Percentiles rank a stretch among this genome's conserved stretches.
These are phyloP conservation scores for Clausena lansium DNA, from an alignment of 345 rosid species.

Conservation along the genomic window DNA sequence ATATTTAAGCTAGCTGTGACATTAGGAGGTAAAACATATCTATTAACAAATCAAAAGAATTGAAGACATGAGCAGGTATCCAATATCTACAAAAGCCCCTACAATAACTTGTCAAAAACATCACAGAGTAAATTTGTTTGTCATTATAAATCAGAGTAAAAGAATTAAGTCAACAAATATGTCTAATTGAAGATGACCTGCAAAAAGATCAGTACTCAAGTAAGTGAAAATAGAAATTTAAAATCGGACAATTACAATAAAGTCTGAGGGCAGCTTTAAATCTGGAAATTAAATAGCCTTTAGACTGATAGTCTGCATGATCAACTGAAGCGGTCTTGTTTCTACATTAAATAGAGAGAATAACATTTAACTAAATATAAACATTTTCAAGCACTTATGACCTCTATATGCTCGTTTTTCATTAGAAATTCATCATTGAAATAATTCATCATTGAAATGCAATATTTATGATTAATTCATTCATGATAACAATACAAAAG, in stretches of 20 bases:
- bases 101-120: neutral
- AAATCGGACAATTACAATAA: neutral
- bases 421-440: neutral
- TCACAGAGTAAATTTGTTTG: neutral
- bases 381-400: neutral
- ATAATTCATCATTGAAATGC: neutral
- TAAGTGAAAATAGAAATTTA: neutral
- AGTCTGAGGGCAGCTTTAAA: neutral
- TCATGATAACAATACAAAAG: neutral
- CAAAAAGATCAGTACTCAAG: neutral
- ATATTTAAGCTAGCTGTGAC: neutral
- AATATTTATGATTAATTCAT: neutral
- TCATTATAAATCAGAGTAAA: neutral
- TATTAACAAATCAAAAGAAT: neutral
- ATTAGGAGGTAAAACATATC: neutral
- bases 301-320: neutral
- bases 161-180: neutral
- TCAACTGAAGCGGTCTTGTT: neutral
- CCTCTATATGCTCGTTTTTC: neutral
- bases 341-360: neutral
- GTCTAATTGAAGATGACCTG: neutral
- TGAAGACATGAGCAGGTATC: neutral
- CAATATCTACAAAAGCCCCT: neutral
- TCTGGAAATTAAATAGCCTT: neutral
- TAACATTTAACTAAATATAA: neutral